Percentiles rank a stretch among this genome's conserved stretches.
Conservation (phyloP, 2,329 filamentous ascomycete species). For the Penicillium sp. region DNA sequence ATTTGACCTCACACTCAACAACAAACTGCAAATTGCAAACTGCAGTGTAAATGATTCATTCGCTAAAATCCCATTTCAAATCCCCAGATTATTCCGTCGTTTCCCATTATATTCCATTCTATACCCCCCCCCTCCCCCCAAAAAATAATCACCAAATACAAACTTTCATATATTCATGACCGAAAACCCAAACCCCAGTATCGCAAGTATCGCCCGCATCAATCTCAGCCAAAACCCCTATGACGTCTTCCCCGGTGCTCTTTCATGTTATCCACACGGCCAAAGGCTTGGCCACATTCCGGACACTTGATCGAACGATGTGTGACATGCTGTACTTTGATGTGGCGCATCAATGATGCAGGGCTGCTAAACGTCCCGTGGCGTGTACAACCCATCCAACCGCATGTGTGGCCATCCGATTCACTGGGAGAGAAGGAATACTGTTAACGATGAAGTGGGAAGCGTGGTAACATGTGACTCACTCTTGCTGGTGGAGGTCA, state of each 20-base stretch:
- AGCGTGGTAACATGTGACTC: not conserved
- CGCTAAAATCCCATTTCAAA: too few relatives aligned
- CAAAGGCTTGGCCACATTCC: not conserved
- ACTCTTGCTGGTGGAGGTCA: not conserved
- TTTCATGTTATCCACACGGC: not conserved
- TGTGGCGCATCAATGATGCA: not conserved
- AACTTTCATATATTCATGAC: too few relatives aligned
- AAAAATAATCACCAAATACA: too few relatives aligned
- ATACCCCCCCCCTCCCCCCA: too few relatives aligned
- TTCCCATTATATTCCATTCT: too few relatives aligned
- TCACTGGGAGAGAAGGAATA: not conserved
- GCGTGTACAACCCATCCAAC: not conserved
- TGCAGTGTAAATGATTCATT: too few relatives aligned
- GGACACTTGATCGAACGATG: not conserved
- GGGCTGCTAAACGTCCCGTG: not conserved
- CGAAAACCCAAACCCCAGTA: too few relatives aligned
- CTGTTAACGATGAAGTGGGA: not conserved
- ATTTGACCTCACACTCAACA: too few relatives aligned
- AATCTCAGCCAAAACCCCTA: not conserved
- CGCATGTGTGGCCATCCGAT: not conserved
- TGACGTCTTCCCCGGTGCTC: not conserved
- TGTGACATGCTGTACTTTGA: not conserved
- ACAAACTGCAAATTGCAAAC: too few relatives aligned
- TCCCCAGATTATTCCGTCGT: too few relatives aligned
- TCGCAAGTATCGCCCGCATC: not conserved